Conservation (phyloP, 768 basidiomycete species). For the Pleurotus platypus region DNA sequence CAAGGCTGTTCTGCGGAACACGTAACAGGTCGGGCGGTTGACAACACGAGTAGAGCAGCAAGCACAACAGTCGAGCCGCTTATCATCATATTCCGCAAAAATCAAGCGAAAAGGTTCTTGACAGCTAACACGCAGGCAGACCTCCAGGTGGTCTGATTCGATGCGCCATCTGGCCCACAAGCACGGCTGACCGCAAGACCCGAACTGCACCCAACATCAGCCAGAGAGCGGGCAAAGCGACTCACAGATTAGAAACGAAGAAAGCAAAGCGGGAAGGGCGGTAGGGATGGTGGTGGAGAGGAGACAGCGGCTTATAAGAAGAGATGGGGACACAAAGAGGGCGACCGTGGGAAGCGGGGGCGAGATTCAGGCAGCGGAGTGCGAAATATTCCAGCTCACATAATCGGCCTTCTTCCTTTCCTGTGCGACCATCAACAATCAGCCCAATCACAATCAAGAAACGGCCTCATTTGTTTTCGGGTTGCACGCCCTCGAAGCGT, state of each 20-base stretch:
- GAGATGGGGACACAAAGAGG: slow-evolving; percentile 5
- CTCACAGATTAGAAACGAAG: background rate
- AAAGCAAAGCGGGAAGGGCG: background rate
- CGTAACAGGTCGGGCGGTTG: slow-evolving; percentile 32
- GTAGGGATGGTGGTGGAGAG: background rate
- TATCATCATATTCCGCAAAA: background rate
- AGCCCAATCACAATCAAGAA: background rate
- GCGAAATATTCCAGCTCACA: background rate
- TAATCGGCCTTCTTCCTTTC: slow-evolving; percentile 5
- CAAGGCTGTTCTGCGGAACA: slow-evolving; percentile 30
- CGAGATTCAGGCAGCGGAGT: background rate
- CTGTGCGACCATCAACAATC: slow-evolving; percentile 3
- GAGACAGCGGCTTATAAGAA: slow-evolving; percentile 6
- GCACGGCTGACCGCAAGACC: background rate
- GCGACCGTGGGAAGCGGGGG: slow-evolving; percentile 8
- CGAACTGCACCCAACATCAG: background rate
- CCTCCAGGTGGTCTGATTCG: background rate
- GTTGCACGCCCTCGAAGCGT: background rate
- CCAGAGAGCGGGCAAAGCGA: background rate
- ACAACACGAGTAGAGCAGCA: slow-evolving; percentile 11
- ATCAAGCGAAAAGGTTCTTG: background rate
- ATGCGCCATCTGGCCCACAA: background rate
- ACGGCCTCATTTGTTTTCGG: background rate
- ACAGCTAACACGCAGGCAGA: background rate
- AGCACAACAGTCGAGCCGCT: background rate